A percentile compares a stretch with the other conserved stretches of the same genome.
These are phyloP conservation scores for Heritiera fomes DNA, from an alignment of 345 rosid genomes.

Conservation along the genomic window DNA sequence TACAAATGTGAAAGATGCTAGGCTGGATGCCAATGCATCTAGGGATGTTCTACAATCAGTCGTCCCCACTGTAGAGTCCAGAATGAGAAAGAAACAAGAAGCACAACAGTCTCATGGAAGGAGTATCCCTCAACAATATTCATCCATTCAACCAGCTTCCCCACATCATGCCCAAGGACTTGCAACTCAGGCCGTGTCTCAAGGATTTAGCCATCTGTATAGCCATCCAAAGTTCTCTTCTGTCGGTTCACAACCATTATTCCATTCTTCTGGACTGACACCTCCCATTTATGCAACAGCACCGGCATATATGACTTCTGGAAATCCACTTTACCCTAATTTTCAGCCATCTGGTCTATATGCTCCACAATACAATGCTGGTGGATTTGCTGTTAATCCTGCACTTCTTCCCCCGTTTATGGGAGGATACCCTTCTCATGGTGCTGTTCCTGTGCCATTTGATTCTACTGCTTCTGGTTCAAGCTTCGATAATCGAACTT, in stretches of 20 bases:
- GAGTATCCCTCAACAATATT: constrained; percentile 43
- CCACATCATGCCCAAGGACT: constrained; percentile 42
- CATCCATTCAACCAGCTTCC: constrained; percentile 44
- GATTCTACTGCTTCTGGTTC: constrained; percentile 50
- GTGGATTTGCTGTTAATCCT: constrained; percentile 65
- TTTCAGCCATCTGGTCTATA: constrained; percentile 67
- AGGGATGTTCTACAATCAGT: constrained; percentile 39
- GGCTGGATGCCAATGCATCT: constrained; percentile 45
- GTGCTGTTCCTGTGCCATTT: constrained; percentile 59
- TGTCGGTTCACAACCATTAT: constrained; percentile 54
- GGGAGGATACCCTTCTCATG: constrained; percentile 73
- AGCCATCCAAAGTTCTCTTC: constrained; percentile 49
- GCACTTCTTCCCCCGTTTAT: constrained; percentile 59
- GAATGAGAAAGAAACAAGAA: constrained; percentile 52
- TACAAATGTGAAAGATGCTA: constrained; percentile 33
- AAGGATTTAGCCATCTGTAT: constrained; percentile 47
- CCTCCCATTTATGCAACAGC: constrained; percentile 67
- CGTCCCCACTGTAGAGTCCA: constrained; percentile 38
- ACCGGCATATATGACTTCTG: constrained; percentile 67
- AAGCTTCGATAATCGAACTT: constrained; percentile 39
- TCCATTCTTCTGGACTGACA: constrained; percentile 65
- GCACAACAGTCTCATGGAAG: constrained; percentile 59
- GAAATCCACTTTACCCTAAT: constrained; percentile 66
- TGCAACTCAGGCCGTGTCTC: constrained; percentile 42
- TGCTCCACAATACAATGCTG: constrained; percentile 57